Evolutionary conservation across 495 filamentous ascomycete genomes (phyloP), one percentile per base, ranked within the genome.

Genomic region (Alectoria sarmentosa): DNA sequence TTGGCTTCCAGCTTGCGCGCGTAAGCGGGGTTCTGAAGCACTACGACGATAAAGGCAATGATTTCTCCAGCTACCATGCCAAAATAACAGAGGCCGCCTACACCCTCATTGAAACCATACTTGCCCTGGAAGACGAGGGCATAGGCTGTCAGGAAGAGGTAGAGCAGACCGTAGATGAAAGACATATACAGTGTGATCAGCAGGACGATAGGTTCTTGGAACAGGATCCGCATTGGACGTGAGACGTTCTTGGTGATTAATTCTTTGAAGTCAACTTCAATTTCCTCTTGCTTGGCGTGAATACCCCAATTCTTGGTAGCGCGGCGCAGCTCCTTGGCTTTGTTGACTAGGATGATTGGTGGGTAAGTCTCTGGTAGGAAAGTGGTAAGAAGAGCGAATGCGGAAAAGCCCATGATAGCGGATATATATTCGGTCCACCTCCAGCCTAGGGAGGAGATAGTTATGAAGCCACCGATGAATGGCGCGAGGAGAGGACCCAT

Each of bases 281-380:
- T 75, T 67, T 84, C 80, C 60, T 90, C 86, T 46, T 83, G 75
- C 63, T 80, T 77, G 14, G 86, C 78, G 65, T 87, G 80, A 10
- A 84, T 72, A 28, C 80, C 83, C 76, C 80, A 82, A 70, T 90
- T 88, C 44, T 80, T 76, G n/a, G 86, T 88, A 56, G 82, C 76
- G 23, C 73, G 74, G 19, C 87, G 82, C 11, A 89, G 72, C 48
- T 78, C 76, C 21, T 77, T 78, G 1, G 88, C 88, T 44, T 79
- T 79, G 55, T 73, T 69, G 66, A 83, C 76, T 1, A 89, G 76
- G 42, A 90, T 77, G 8, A 80, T 76, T 10, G 84, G 79, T 0
- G 74, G 73, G 62, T 84, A 86, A 1, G 87, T 88, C 72, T 90
- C 88, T 1, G 81, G 81, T 19, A 86, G 75, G 57, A 83, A 73